phyloP scores from a whole-genome alignment of 768 basidiomycete species.

The Kwoniella sp. region DNA sequence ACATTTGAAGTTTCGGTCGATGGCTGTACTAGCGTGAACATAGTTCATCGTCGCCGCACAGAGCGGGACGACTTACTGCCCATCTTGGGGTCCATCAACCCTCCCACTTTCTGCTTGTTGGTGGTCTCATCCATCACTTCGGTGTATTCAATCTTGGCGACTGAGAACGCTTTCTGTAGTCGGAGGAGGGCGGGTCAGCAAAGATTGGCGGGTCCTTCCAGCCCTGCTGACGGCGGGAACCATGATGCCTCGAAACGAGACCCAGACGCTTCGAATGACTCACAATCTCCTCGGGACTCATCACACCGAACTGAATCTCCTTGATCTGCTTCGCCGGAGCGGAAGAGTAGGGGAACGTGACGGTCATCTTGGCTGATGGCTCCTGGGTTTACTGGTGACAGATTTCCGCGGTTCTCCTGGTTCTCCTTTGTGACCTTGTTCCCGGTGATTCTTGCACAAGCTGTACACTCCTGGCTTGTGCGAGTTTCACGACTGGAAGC shows the following conservation, averaged over 20 bases:
- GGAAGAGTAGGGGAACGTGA: slow-evolving; percentile 65
- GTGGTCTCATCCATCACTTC: slow-evolving; percentile 97
- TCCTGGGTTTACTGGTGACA: neutral
- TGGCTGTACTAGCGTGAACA: slow-evolving; percentile 29
- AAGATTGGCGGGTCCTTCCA: too few relatives aligned
- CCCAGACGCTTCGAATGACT: slow-evolving; percentile 45
- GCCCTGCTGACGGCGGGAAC: too few relatives aligned
- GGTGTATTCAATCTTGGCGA: slow-evolving; percentile 96
- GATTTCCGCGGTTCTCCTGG: neutral
- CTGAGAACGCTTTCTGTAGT: slow-evolving; percentile 90
- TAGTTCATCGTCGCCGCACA: neutral
- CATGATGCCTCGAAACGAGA: neutral
- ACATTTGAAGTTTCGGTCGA: slow-evolving; percentile 68
- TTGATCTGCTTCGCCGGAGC: slow-evolving; percentile 92
- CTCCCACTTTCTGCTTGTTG: slow-evolving; percentile 83
- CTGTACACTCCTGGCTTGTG: too few relatives aligned
- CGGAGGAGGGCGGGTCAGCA: slow-evolving; percentile 21
- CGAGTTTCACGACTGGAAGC: too few relatives aligned
- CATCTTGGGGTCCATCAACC: slow-evolving; percentile 96
- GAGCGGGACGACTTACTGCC: slow-evolving; percentile 57
- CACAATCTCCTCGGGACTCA: slow-evolving; percentile 98
- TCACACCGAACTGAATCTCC: slow-evolving; percentile 97
- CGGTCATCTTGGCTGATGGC: slow-evolving; percentile 28
- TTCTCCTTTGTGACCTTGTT: neutral
- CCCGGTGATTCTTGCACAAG: too few relatives aligned